Evolutionary conservation across 352 stramenopile genomes (phyloP).

Genomic region (Phytophthora sp.): DNA sequence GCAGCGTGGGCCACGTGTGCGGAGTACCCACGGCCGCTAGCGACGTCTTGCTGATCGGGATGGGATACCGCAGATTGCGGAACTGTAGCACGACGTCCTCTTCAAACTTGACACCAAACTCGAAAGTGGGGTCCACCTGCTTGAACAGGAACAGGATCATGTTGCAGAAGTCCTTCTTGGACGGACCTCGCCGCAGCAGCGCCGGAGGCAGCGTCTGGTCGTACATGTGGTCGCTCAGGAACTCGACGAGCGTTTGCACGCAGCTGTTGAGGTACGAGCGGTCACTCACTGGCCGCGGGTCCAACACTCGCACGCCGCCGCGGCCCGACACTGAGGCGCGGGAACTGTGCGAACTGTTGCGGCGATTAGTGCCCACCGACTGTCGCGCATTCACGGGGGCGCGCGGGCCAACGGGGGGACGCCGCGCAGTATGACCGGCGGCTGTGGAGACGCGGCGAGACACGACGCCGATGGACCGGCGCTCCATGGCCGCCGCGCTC

Average conservation of each 20-base stretch:
- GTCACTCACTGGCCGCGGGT: slow-evolving; percentile 90
- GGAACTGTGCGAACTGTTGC: slow-evolving; percentile 71
- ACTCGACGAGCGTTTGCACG: slow-evolving; percentile 94
- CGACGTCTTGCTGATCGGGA: slow-evolving; percentile 96
- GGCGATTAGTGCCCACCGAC: slow-evolving; percentile 50
- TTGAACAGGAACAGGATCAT: slow-evolving; percentile 98
- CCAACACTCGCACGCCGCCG: slow-evolving; percentile 50
- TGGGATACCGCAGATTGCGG: slow-evolving; percentile 93
- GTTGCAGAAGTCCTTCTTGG: slow-evolving; percentile 97
- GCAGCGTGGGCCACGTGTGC: slow-evolving; percentile 96
- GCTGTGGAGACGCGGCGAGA: slow-evolving; percentile 64
- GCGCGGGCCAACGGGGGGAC: slow-evolving; percentile 37
- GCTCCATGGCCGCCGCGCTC: slow-evolving; percentile 31
- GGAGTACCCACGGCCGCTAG: slow-evolving; percentile 93
- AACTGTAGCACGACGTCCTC: slow-evolving; percentile 77
- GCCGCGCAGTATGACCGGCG: slow-evolving; percentile 17
- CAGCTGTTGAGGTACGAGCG: slow-evolving; percentile 92
- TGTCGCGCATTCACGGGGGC: slow-evolving; percentile 54
- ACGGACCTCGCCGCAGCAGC: slow-evolving; percentile 91
- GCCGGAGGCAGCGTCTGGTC: slow-evolving; percentile 92
- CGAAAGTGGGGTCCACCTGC: slow-evolving; percentile 92
- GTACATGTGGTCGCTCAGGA: slow-evolving; percentile 92
- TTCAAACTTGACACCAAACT: slow-evolving; percentile 79
- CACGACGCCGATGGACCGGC: slow-evolving; percentile 62
- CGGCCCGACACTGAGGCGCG: slow-evolving; percentile 57